phyloP scores from a whole-genome alignment of 139 green algal genomes.

The Edaphochlamys debaryana region DNA sequence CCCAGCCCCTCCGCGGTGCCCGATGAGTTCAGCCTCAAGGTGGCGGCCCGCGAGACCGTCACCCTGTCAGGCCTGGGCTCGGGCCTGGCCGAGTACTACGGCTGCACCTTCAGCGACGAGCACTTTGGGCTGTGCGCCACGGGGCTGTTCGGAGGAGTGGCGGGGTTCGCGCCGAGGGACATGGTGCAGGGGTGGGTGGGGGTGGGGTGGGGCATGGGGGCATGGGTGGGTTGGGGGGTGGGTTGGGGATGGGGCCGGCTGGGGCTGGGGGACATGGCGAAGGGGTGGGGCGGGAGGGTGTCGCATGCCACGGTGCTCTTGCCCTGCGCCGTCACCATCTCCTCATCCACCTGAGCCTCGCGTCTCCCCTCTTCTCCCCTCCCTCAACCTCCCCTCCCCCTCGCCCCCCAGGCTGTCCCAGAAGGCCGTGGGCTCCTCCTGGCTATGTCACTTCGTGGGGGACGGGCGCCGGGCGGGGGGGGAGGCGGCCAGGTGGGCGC shows the following conservation, averaged over 20 bases:
- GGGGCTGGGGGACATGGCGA: no score
- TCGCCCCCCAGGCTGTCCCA: not conserved
- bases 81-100: slow-evolving; percentile 26
- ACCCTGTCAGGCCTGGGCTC: not conserved
- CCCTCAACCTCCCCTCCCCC: not conserved
- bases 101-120: slow-evolving; percentile 41
- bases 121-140: slow-evolving; percentile 31
- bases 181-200: not conserved
- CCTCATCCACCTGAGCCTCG: no score
- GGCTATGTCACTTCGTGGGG: slow-evolving; percentile 22
- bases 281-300: no score
- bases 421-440: not conserved
- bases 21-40: slow-evolving; percentile 9
- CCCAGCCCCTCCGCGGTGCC: not conserved
- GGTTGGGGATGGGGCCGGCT: no score
- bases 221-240: no score
- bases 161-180: slow-evolving; percentile 3
- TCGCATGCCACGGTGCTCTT: no score
- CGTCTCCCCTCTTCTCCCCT: no score
- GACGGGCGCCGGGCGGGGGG: not conserved
- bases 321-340: no score
- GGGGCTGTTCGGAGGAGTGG: slow-evolving; percentile 17
- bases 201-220: no score
- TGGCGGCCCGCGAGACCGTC: slow-evolving; percentile 2
- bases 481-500: no score